A percentile compares a stretch with the other conserved stretches of the same genome.
These are phyloP conservation scores for Skeletonema menzelii DNA, from an alignment of 108 stramenopile species.

Conservation along the genomic window DNA sequence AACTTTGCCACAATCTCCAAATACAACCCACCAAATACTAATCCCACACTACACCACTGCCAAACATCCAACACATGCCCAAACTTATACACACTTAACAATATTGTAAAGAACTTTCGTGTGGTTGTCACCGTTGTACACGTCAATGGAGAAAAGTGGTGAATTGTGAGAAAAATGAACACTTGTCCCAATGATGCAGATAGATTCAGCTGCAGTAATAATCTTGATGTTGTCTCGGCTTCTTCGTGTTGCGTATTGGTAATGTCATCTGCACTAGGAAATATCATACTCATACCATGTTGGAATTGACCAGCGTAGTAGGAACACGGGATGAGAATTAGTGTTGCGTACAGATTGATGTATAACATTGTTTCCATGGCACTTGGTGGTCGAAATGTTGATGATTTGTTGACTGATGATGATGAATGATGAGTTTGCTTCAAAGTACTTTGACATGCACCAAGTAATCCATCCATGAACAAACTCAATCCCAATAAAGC, in stretches of 20 bases:
- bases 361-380: conserved; percentile 85
- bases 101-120: conserved; percentile 94
- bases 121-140: conserved; percentile 97
- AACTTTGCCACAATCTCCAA: conserved; percentile 65
- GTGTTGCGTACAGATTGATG: conserved; percentile 71
- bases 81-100: conserved; percentile 87
- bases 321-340: conserved; percentile 71
- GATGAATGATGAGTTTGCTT: conserved; percentile 33
- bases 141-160: conserved; percentile 81
- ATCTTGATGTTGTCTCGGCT: conserved; percentile 17
- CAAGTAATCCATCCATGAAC: conserved; percentile 77
- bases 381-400: conserved; percentile 58
- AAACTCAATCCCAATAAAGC: conserved; percentile 61
- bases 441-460: conserved; percentile 71
- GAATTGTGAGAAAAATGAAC: conserved; percentile 95
- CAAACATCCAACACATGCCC: conserved; percentile 78
- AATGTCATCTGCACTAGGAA: conserved; percentile 5
- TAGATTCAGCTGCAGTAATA: conserved; percentile 55
- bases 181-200: conserved; percentile 89
- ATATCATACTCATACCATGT: conserved; percentile 56
- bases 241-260: not conserved
- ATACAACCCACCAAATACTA: conserved; percentile 87
- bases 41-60: conserved; percentile 79
- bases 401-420: not conserved
- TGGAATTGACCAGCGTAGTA: conserved; percentile 62